These are phyloP conservation scores for Fusarium sacchari DNA, from an alignment of 2,329 filamentous ascomycete species.

Conservation along the genomic window DNA sequence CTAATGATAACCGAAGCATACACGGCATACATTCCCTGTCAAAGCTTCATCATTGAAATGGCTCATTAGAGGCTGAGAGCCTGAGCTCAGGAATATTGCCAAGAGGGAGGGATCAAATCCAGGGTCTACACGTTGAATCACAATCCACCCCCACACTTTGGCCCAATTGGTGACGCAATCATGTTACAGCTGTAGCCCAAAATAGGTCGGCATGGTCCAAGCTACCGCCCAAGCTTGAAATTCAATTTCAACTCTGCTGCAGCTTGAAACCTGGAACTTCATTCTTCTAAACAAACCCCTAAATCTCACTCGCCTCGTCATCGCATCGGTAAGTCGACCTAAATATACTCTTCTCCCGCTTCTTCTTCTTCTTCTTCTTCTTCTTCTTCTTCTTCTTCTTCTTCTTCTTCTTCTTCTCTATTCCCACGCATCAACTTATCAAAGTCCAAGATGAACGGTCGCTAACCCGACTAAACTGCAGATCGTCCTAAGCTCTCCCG, in stretches of 20 bases:
- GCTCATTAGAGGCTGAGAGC: conserved; percentile 9
- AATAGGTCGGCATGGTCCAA: conserved; percentile 13
- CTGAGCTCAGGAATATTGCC: background rate
- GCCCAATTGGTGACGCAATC: conserved; percentile 25
- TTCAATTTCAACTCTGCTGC: background rate
- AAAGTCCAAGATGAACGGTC: background rate
- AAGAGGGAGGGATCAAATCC: conserved; percentile 14
- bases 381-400: background rate
- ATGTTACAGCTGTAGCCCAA: conserved; percentile 16
- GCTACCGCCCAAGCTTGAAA: conserved; percentile 17
- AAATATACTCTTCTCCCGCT: no score
- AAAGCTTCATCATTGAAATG: background rate
- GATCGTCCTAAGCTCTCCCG: conserved; percentile 1
- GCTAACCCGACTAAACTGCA: conserved; percentile 5
- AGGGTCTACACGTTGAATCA: conserved; percentile 13
- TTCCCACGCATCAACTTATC: background rate
- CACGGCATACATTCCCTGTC: background rate
- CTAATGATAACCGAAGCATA: background rate
- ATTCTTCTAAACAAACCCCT: background rate
- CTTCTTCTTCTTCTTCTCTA: background rate
- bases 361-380: background rate
- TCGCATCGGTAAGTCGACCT: background rate
- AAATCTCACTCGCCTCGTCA: background rate
- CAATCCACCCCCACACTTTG: conserved; percentile 33
- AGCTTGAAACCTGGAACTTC: background rate